Evolutionary conservation across 2,329 filamentous ascomycete genomes (phyloP).

Genomic region (Fusarium burgessii): DNA sequence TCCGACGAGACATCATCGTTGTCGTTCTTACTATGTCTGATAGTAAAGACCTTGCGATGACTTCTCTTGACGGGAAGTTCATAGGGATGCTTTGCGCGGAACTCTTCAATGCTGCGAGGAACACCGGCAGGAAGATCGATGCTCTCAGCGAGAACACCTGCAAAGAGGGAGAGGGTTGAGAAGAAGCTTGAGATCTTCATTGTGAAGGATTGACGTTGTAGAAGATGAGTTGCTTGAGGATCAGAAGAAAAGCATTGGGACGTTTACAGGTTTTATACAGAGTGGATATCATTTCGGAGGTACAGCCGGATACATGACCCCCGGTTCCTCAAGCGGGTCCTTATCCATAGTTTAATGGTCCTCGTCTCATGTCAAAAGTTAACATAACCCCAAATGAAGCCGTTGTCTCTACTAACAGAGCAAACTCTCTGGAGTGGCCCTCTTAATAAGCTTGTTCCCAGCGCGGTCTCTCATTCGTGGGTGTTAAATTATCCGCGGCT

Average conservation of each 20-base stretch:
- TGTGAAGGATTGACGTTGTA: background rate
- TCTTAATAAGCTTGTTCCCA: constrained; percentile 24
- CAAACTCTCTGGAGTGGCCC: background rate
- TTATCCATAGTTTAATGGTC: background rate
- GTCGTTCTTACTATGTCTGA: constrained; percentile 37
- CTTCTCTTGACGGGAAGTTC: constrained; percentile 13
- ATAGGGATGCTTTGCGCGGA: constrained; percentile 41
- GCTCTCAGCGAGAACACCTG: constrained; percentile 31
- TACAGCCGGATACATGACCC: constrained; percentile 7
- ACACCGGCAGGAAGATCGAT: constrained; percentile 44
- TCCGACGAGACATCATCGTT: constrained; percentile 39
- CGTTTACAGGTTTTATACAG: constrained; percentile 19
- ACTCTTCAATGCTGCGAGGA: constrained; percentile 42
- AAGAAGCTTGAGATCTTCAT: constrained; percentile 44
- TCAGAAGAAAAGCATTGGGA: background rate
- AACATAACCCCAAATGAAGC: background rate
- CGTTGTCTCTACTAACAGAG: background rate
- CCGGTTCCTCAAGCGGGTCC: background rate
- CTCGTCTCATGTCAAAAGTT: background rate
- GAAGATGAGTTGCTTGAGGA: constrained; percentile 1
- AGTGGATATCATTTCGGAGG: constrained; percentile 17
- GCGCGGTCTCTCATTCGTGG: constrained; percentile 14
- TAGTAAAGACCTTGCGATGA: constrained; percentile 36
- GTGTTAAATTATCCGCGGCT: constrained; percentile 23
- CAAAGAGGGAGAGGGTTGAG: constrained; percentile 33